Evolutionary conservation across 176 grass and related monocot genomes (phyloP).

Genomic region (Oryza glaberrima): DNA sequence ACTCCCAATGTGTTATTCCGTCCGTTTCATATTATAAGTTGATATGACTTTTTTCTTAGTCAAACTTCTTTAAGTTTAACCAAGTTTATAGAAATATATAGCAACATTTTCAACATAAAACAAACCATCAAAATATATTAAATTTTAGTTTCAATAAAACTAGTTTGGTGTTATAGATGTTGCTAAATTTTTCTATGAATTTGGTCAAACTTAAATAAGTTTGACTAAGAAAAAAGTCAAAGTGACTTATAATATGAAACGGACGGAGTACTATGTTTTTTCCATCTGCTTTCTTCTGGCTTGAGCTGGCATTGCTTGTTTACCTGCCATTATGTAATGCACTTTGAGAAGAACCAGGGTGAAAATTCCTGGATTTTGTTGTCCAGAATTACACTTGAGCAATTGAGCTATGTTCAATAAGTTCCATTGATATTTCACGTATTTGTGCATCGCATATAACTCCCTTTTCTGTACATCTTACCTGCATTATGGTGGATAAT

Average conservation of each 20-base stretch:
- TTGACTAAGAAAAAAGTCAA: too few species aligned
- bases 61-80: too few species aligned
- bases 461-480: slow-evolving; percentile 2
- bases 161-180: too few species aligned
- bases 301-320: neutral
- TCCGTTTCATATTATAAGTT: too few species aligned
- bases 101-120: too few species aligned
- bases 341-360: slow-evolving; percentile 13
- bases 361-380: neutral
- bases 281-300: slow-evolving; percentile 11
- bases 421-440: neutral
- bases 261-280: neutral
- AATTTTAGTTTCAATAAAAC: too few species aligned
- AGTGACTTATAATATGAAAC: too few species aligned
- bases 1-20: slow-evolving; percentile 1
- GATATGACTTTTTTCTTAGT: too few species aligned
- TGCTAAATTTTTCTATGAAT: too few species aligned
- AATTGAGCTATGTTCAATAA: neutral
- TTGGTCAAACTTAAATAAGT: too few species aligned
- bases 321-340: neutral
- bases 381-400: neutral
- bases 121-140: too few species aligned
- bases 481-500: neutral
- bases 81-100: too few species aligned
- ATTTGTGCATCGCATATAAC: neutral